A percentile compares a stretch with the other conserved stretches of the same genome.
Evolutionary conservation across 306 rosid genomes (phyloP).

Genomic region (Luffa acutangula): DNA sequence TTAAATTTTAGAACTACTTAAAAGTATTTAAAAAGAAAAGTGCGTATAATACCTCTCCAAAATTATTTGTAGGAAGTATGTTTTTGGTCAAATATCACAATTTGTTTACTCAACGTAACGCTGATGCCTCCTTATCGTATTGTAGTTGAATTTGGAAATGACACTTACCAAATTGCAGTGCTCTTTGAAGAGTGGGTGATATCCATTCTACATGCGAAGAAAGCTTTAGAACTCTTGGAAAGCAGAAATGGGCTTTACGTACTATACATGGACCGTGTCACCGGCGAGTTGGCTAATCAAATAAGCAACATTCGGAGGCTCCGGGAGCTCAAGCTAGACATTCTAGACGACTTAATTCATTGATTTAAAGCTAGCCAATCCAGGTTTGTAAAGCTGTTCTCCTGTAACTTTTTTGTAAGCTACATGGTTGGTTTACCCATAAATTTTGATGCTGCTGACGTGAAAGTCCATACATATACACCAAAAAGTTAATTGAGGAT

Average conservation of each 20-base stretch:
- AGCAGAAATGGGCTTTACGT: constrained; percentile 76
- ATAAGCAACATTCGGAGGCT: constrained; percentile 32
- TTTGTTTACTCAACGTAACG: background rate
- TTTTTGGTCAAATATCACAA: background rate
- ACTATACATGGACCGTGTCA: constrained; percentile 74
- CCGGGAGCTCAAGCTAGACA: constrained; percentile 45
- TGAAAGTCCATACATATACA: background rate
- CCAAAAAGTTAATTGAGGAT: background rate
- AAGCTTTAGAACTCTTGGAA: constrained; percentile 66
- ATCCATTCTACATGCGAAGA: constrained; percentile 55
- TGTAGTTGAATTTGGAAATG: background rate
- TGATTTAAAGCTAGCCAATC: constrained; percentile 17
- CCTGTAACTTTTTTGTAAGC: background rate
- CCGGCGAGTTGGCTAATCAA: constrained; percentile 56
- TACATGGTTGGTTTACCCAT: background rate
- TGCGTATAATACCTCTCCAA: background rate
- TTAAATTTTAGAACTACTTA: background rate
- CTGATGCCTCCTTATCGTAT: background rate
- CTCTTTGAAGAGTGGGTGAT: constrained; percentile 77
- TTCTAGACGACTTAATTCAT: constrained; percentile 32
- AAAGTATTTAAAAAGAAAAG: background rate
- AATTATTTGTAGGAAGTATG: background rate
- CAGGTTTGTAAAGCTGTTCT: background rate
- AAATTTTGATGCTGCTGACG: background rate
- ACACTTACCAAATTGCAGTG: constrained; percentile 23